phyloP scores from a whole-genome alignment of 768 basidiomycete species.

The Aureoboletus auriporus region DNA sequence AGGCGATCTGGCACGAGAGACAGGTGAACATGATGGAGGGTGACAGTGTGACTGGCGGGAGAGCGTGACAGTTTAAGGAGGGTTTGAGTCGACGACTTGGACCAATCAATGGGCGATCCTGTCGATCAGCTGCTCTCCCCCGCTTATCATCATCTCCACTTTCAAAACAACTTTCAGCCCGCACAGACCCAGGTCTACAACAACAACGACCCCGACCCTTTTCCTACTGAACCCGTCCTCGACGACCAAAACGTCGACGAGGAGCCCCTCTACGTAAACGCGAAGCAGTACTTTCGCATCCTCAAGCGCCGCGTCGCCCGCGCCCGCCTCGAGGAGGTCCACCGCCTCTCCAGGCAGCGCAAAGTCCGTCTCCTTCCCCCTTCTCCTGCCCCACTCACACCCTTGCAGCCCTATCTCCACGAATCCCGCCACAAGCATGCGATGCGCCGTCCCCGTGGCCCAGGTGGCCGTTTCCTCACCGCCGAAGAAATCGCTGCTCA shows the following conservation, averaged over 20 bases:
- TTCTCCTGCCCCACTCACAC: conserved; percentile 6
- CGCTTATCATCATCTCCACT: conserved; percentile 47
- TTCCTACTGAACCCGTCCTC: conserved; percentile 28
- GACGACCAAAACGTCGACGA: conserved; percentile 66
- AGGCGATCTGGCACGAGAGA: conserved; percentile 86
- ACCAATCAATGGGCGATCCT: conserved; percentile 53
- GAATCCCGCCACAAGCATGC: conserved; percentile 98
- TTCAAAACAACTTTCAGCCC: conserved; percentile 27
- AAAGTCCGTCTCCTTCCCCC: conserved; percentile 52
- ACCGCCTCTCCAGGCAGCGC: conserved; percentile 86
- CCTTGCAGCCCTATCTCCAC: conserved; percentile 86
- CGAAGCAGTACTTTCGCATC: conserved; percentile 98
- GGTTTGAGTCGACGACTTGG: neutral
- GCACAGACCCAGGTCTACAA: conserved; percentile 23
- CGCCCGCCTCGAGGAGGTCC: conserved; percentile 89
- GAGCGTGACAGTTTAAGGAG: conserved; percentile 8
- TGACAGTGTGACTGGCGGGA: conserved; percentile 4
- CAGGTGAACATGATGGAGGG: conserved; percentile 67
- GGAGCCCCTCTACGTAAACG: conserved; percentile 98
- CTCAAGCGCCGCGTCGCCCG: conserved; percentile 91
- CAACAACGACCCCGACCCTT: conserved; percentile 25
- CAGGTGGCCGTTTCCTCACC: conserved; percentile 96
- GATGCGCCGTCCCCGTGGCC: conserved; percentile 93
- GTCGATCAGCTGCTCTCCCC: conserved; percentile 61
- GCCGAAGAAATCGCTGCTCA: conserved; percentile 92